Evolutionary conservation across 2,329 filamentous ascomycete genomes (phyloP), one percentile per base, ranked within the genome.

Genomic region (Aureobasidium musti): DNA sequence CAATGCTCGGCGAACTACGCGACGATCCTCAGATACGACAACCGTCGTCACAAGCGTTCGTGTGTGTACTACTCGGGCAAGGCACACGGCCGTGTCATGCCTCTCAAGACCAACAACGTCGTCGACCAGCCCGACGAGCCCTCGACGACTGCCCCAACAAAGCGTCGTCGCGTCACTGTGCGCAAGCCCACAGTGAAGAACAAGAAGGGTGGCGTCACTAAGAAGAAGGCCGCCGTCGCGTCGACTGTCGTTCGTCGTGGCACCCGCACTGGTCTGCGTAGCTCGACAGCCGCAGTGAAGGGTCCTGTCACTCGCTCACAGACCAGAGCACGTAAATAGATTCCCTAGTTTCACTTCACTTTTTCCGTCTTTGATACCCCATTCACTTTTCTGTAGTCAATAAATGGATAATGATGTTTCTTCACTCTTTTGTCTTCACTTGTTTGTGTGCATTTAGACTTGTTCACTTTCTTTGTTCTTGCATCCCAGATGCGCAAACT

Each of bases 1-100:
- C 52, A 60, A 5, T 76, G 75, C 63, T 19, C 68, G 45, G 63
- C 69, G 0, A 39, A 65, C 0, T 71, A 70, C 37, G 13, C 19
- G 19, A n/a, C n/a, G 10, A 63, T 63, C 23, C 43, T 41, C 11
- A 17, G 8, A 17, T 10, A 37, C n/a, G 59, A 52, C 47, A 63
- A 63, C 17, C 41, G 43, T n/a, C 14, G 21, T 2, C 59, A 63
- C n/a, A 33, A 19, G 13, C 21, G 17, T 5, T 17, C 10, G 2
- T 63, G 59, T 19, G n/a, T 49, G 1, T 52, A 63, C 23, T 26
- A 52, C n/a, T 30, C 30, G 23, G 21, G n/a, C 13, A 35, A 56
- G 8, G 13, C 33, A 5, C 19, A 41, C 17, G 19, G 53, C 17
- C 53, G 11, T 23, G 35, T 39, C 19, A n/a, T 23, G n/a, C 33